phyloP scores from a whole-genome alignment of 2,329 filamentous ascomycete genomes.

The Ophioceras dolichostomum region DNA sequence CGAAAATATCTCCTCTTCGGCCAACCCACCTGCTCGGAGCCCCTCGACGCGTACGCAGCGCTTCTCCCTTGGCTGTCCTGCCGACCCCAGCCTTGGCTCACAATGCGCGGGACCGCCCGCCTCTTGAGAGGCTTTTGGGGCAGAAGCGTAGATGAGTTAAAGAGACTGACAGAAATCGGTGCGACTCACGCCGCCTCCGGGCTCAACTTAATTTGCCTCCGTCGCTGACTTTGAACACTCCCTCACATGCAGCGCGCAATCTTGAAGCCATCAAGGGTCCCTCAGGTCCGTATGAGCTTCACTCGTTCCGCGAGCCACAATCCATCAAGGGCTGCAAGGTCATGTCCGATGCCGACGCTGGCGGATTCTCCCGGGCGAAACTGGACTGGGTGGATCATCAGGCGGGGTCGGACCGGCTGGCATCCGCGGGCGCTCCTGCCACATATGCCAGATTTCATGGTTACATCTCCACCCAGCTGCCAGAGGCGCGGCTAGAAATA shows the following conservation, averaged over 20 bases:
- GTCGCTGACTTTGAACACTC: conserved; percentile 2
- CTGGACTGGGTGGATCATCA: conserved; percentile 48
- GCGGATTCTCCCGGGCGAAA: conserved; percentile 66
- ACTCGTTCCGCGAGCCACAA: conserved; percentile 44
- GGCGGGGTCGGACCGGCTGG: conserved; percentile 5
- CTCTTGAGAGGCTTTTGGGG: conserved; percentile 41
- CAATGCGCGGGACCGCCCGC: conserved; percentile 33
- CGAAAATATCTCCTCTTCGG: too few species aligned
- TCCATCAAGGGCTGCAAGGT: conserved; percentile 49
- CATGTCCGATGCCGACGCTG: conserved; percentile 79
- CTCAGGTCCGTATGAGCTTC: conserved; percentile 49
- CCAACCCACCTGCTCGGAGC: too few species aligned
- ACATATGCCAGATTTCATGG: conserved; percentile 77
- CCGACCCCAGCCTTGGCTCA: conserved; percentile 5
- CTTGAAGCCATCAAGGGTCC: conserved; percentile 58
- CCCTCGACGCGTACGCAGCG: too few species aligned
- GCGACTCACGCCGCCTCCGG: too few species aligned
- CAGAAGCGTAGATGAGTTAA: conserved; percentile 48
- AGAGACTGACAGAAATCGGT: conserved; percentile 44
- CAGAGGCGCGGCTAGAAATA: conserved; percentile 58
- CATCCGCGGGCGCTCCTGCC: conserved; percentile 8
- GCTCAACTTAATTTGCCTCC: not conserved
- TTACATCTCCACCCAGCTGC: conserved; percentile 75
- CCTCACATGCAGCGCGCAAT: conserved; percentile 41
- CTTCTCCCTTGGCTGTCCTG: too few species aligned